These are phyloP conservation scores for Mycena olivaceomarginata DNA, from an alignment of 768 basidiomycete genomes.

Conservation along the genomic window DNA sequence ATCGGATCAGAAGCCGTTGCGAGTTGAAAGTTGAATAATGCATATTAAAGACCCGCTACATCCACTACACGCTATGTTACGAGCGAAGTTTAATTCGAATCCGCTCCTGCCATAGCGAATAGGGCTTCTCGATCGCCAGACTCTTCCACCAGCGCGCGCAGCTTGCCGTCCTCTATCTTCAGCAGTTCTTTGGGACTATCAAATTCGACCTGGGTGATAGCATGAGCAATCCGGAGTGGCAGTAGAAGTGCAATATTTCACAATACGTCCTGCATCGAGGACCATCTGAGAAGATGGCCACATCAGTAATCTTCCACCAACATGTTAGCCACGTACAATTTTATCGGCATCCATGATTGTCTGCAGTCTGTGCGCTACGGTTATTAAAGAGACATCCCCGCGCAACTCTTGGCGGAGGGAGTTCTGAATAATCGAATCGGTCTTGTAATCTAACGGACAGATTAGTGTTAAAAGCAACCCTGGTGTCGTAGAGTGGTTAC, in stretches of 20 bases:
- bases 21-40: too few species aligned
- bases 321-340: constrained; percentile 5
- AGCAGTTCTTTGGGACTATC: constrained; percentile 72
- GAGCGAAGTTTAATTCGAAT: background rate
- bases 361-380: constrained; percentile 32
- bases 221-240: background rate
- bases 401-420: constrained; percentile 51
- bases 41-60: too few species aligned
- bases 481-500: background rate
- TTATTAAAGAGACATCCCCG: constrained; percentile 36
- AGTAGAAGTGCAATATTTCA: background rate
- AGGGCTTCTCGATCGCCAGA: constrained; percentile 71
- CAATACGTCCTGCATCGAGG: constrained; percentile 35
- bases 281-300: constrained; percentile 44
- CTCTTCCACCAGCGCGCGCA: constrained; percentile 74
- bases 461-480: constrained; percentile 31
- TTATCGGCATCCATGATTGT: constrained; percentile 52
- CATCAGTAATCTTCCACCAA: background rate
- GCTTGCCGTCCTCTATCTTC: constrained; percentile 66
- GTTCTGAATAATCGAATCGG: constrained; percentile 65
- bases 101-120: constrained; percentile 61
- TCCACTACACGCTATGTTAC: background rate
- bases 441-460: constrained; percentile 54
- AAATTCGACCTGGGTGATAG: constrained; percentile 64
- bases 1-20: too few species aligned